Conservation (phyloP, 176 grass and related monocot species). For the Aegilops tauschii region DNA sequence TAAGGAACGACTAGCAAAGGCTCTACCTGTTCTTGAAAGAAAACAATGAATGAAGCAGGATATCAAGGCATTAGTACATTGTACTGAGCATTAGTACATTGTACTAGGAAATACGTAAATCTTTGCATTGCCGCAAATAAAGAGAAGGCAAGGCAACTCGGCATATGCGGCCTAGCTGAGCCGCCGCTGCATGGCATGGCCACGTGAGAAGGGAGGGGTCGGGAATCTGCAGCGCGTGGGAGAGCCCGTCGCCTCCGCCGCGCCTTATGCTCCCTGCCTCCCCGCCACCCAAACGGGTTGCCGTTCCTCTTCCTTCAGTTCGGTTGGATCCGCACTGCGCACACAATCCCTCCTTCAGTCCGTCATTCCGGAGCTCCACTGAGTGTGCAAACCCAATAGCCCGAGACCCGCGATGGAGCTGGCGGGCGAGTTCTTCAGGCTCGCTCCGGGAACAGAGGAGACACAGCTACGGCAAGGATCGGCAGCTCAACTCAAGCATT, state of each 20-base stretch:
- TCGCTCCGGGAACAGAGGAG: too few species aligned
- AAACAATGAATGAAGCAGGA: too few species aligned
- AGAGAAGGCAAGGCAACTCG: too few species aligned
- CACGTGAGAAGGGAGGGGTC: conserved; percentile 34
- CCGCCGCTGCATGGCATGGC: too few species aligned
- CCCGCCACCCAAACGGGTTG: background rate
- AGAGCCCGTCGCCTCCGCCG: conserved; percentile 45
- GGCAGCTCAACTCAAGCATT: too few species aligned
- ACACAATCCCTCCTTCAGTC: background rate
- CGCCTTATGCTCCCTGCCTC: conserved; percentile 26
- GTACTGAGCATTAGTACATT: too few species aligned
- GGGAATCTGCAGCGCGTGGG: conserved; percentile 62
- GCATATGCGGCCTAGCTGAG: too few species aligned
- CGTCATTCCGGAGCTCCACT: background rate
- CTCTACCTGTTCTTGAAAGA: background rate
- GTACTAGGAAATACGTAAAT: too few species aligned
- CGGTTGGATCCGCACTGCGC: background rate
- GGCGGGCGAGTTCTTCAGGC: background rate
- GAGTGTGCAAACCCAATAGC: too few species aligned
- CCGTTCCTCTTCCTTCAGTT: too few species aligned
- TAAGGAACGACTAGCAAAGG: background rate
- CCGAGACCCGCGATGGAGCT: background rate
- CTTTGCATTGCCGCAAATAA: background rate
- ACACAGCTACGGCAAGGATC: too few species aligned
- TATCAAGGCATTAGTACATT: too few species aligned